Percentiles rank a stretch among this genome's conserved stretches.
phyloP scores from a whole-genome alignment of 306 rosid species.

The Rubus idaeus region DNA sequence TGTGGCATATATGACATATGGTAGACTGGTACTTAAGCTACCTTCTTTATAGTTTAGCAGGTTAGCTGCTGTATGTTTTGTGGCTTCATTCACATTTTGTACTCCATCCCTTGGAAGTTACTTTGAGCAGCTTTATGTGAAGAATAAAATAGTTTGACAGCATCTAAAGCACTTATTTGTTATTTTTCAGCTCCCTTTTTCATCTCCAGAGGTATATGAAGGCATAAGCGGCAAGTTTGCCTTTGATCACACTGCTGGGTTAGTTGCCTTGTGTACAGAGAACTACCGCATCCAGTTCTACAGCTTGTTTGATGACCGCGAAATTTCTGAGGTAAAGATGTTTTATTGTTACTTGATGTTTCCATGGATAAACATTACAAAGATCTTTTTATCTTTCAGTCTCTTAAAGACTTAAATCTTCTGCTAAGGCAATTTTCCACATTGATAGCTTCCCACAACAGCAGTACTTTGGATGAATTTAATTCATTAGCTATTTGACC shows the following conservation, averaged over 20 bases:
- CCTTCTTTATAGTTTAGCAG: background rate
- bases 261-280: conserved; percentile 74
- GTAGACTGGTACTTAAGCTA: background rate
- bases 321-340: conserved; percentile 68
- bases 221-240: conserved; percentile 50
- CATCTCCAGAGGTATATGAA: conserved; percentile 51
- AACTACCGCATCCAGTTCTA: conserved; percentile 82
- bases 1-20: background rate
- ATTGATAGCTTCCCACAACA: background rate
- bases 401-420: background rate
- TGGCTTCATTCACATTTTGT: conserved; percentile 5
- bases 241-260: conserved; percentile 68
- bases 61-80: background rate
- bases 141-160: background rate
- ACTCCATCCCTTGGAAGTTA: conserved; percentile 1
- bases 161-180: conserved; percentile 18
- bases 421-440: background rate
- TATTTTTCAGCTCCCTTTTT: conserved; percentile 60
- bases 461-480: background rate
- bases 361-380: conserved; percentile 4
- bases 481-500: background rate
- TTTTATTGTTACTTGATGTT: conserved; percentile 12
- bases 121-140: conserved; percentile 15
- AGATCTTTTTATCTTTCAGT: background rate
- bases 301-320: conserved; percentile 80